A percentile compares a stretch with the other conserved stretches of the same genome.
Evolutionary conservation across 2,329 filamentous ascomycete genomes (phyloP).

Genomic region (Alternaria alternata): DNA sequence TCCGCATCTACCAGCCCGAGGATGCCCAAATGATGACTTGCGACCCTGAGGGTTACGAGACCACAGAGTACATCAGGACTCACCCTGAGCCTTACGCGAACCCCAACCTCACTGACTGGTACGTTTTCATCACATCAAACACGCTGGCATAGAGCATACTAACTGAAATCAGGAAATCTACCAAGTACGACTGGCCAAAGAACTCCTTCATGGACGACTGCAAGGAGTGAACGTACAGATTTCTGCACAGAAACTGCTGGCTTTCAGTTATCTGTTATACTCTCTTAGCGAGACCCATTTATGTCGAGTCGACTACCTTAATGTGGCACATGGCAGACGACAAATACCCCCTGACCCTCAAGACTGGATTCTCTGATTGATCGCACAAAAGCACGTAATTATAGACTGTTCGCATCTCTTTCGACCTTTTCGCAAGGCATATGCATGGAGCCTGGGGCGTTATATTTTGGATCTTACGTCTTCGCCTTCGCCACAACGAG

Average conservation of each 20-base stretch:
- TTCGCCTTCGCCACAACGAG: slow-evolving; percentile 3
- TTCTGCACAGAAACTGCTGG: slow-evolving; percentile 27
- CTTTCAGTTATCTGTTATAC: slow-evolving; percentile 16
- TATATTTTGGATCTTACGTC: slow-evolving; percentile 13
- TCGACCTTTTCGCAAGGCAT: slow-evolving; percentile 27
- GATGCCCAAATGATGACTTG: slow-evolving; percentile 68
- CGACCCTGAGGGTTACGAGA: slow-evolving; percentile 72
- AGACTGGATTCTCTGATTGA: slow-evolving; percentile 23
- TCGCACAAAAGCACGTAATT: slow-evolving; percentile 42
- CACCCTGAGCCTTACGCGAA: slow-evolving; percentile 70
- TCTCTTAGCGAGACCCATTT: slow-evolving; percentile 21
- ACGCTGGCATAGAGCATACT: slow-evolving; percentile 6
- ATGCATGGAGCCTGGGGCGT: slow-evolving; percentile 35
- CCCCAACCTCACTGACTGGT: slow-evolving; percentile 71
- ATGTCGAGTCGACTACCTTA: slow-evolving; percentile 34
- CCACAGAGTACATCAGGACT: slow-evolving; percentile 70
- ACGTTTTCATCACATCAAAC: slow-evolving; percentile 35
- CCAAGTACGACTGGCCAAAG: slow-evolving; percentile 66
- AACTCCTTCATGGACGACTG: slow-evolving; percentile 69
- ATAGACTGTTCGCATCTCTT: slow-evolving; percentile 33
- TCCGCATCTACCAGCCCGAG: slow-evolving; percentile 74
- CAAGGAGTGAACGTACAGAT: slow-evolving; percentile 29
- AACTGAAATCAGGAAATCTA: slow-evolving; percentile 50
- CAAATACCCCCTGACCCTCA: slow-evolving; percentile 31
- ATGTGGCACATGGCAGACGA: slow-evolving; percentile 40